Base-by-base conservation (phyloP, 257 asterid species). In the Fraxinus americana region DNA sequence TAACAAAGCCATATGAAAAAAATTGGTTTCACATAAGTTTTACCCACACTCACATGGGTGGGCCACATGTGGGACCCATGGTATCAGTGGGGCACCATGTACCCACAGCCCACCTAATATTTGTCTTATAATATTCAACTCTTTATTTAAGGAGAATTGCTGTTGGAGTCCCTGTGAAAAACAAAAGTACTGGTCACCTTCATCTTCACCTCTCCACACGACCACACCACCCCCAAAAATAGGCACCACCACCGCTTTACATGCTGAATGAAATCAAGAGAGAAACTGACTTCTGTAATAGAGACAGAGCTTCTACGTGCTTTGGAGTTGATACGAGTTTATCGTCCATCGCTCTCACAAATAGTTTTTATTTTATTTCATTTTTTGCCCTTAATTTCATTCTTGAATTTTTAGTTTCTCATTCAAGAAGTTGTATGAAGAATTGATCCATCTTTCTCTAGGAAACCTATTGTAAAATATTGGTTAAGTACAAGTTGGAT, bases 291-390 rank as follows among this genome's bases (percentile, higher is more conserved):
- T 73, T 81, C 50, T 29, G 70, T 25, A 73, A 80, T 36, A 81
- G 66, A 66, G 69, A 75, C 48, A 61, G 63, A 21, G 78, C 30
- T 66, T 67, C 85, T 32, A 71, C 81, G 34, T 72, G 83, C 70
- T 34, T 83, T 1, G 91, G 88, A 77, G 83, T 79, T 32, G 91
- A 87, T 87, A 87, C 13, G 87, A 83, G 39, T 87, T 87, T 76
- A 87, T 87, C 89, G 91, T 87, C 38, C 43, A 35, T 67, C n/a
- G 48, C 38, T 27, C 32, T 52, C 5, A 34, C 27, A 45, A 34
- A 2, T 35, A 29, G 63, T 43, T 30, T 11, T 14, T 39, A 32
- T 0, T 52, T 39, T 57, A 30, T 61, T 45, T 63, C 2, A 12
- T 52, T 52, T 52, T 52, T 7, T 3, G 23, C 14, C 48, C 13